Conservation (phyloP, 1,284 basidiomycete species). For the Chiua sp. region DNA sequence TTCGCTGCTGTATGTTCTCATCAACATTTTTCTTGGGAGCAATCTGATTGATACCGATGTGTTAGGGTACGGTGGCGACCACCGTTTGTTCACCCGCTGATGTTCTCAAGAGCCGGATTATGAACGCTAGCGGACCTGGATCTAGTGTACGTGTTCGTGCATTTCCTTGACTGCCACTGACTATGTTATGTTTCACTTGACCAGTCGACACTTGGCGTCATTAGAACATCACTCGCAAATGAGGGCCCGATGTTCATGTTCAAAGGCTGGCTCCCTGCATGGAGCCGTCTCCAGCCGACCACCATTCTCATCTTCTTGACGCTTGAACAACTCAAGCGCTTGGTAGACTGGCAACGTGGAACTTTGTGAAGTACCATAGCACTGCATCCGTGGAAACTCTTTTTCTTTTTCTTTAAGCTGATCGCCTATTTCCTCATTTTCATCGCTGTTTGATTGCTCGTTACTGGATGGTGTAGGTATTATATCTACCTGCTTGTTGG, state of each 20-base stretch:
- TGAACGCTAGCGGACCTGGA: constrained; percentile 87
- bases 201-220: constrained; percentile 74
- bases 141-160: constrained; percentile 56
- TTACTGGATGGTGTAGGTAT: background rate
- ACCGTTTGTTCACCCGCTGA: constrained; percentile 95
- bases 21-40: background rate
- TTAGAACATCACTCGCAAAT: constrained; percentile 71
- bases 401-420: background rate
- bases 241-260: constrained; percentile 94
- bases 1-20: constrained; percentile 72
- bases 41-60: background rate
- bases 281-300: constrained; percentile 85
- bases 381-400: background rate
- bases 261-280: constrained; percentile 89
- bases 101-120: constrained; percentile 89
- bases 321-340: constrained; percentile 48
- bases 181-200: background rate
- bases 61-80: constrained; percentile 87
- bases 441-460: constrained; percentile 4
- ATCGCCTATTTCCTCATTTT: background rate
- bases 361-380: constrained; percentile 14
- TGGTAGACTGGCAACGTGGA: constrained; percentile 30
- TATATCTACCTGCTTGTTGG: background rate
- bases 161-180: background rate
- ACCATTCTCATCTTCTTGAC: constrained; percentile 87